A percentile compares a stretch with the other conserved stretches of the same genome.
phyloP scores from a whole-genome alignment of 345 rosid genomes.

The Syzygium aromaticum region DNA sequence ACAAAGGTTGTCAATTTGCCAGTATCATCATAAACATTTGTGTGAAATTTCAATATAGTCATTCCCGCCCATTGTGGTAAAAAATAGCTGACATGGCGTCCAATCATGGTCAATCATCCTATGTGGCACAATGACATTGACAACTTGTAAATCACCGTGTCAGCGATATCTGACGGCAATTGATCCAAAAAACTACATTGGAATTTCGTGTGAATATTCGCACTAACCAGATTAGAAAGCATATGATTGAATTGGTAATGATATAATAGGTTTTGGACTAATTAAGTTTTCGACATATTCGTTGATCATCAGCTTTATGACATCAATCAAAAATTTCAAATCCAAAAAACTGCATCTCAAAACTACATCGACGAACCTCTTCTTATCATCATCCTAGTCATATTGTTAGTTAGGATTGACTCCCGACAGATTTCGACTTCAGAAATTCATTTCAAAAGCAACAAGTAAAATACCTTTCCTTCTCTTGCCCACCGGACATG shows the following conservation, averaged over 20 bases:
- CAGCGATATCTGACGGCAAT: neutral
- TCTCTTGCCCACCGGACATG: neutral
- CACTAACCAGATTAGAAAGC: neutral
- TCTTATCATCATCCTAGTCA: neutral
- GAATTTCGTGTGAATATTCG: neutral
- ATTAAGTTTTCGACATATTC: neutral
- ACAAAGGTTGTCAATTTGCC: neutral
- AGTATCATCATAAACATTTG: neutral
- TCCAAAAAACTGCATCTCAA: neutral
- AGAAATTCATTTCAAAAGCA: neutral
- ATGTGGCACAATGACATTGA: too few relatives aligned
- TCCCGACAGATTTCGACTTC: neutral
- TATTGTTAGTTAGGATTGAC: neutral
- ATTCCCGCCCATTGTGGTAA: neutral
- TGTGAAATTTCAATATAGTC: neutral
- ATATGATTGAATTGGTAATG: neutral
- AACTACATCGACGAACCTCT: neutral
- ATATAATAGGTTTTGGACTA: neutral
- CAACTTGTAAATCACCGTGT: neutral
- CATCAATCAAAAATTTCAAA: neutral
- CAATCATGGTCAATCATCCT: neutral
- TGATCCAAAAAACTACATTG: neutral
- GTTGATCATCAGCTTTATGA: neutral
- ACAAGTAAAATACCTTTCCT: neutral
- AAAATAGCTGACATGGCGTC: neutral